These are phyloP conservation scores for Ormosia semicastrata DNA, from an alignment of 306 rosid species.

Conservation along the genomic window DNA sequence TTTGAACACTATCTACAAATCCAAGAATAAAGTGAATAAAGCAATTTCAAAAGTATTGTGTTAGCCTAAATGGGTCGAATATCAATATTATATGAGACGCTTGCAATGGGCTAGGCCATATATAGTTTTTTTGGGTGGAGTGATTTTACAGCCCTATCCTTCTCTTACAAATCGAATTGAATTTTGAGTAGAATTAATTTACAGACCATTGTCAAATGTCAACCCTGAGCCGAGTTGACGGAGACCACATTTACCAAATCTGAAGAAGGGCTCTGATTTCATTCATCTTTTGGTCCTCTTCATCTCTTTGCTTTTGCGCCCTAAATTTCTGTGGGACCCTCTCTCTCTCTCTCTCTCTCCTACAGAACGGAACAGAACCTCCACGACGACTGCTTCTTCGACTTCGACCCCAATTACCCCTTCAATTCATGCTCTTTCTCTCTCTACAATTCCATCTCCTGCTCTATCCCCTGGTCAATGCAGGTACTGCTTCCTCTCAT, in stretches of 20 bases:
- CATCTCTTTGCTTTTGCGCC: neutral
- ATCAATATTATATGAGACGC: no score
- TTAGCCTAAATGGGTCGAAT: no score
- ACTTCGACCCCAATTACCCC: conserved; percentile 20
- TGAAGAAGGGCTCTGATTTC: conserved; percentile 47
- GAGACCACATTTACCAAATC: conserved; percentile 14
- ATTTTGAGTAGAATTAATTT: no score
- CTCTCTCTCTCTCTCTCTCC: conserved; percentile 10
- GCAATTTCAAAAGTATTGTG: no score
- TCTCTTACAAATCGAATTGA: no score
- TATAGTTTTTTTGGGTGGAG: no score
- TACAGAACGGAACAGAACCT: conserved; percentile 19
- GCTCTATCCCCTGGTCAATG: conserved; percentile 58
- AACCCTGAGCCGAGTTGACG: conserved; percentile 20
- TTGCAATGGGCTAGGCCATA: no score
- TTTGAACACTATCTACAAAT: no score
- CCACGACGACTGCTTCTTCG: conserved; percentile 20
- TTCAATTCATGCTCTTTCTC: conserved; percentile 2
- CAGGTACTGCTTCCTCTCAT: conserved; percentile 44
- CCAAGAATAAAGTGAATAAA: no score
- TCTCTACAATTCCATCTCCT: conserved; percentile 37
- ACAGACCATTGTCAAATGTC: neutral
- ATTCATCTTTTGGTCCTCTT: neutral
- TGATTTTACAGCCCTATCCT: no score
- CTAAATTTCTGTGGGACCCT: conserved; percentile 51